phyloP scores from a whole-genome alignment of 345 rosid genomes.

The Arabis hirsuta region DNA sequence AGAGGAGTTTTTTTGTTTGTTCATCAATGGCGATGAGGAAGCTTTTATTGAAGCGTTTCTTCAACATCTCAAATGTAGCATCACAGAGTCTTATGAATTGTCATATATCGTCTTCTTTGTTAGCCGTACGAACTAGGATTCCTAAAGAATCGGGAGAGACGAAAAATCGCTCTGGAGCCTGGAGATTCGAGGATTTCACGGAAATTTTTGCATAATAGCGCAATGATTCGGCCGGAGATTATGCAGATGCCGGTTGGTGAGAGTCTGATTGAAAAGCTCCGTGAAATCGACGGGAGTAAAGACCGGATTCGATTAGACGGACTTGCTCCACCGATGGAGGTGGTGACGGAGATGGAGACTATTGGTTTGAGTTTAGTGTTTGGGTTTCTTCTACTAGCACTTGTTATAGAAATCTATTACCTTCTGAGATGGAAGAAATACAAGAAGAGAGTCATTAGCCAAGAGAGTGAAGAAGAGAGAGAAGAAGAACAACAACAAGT shows the following conservation, averaged over 20 bases:
- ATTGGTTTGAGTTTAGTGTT: constrained; percentile 71
- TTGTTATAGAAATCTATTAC: constrained; percentile 73
- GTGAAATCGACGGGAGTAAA: constrained; percentile 53
- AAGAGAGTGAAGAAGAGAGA: constrained; percentile 52
- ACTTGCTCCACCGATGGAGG: constrained; percentile 35
- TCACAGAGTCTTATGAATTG: constrained; percentile 45
- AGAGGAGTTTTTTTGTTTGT: not conserved
- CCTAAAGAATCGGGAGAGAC: constrained; percentile 36
- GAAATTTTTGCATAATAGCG: constrained; percentile 57
- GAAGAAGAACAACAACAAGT: constrained; percentile 37
- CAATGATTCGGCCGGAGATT: constrained; percentile 43
- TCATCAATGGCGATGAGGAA: constrained; percentile 74
- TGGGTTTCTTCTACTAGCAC: constrained; percentile 72
- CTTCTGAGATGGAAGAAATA: constrained; percentile 85
- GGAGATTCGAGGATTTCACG: constrained; percentile 64
- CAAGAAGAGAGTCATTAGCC: constrained; percentile 51
- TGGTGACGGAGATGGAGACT: constrained; percentile 54
- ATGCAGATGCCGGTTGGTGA: constrained; percentile 51
- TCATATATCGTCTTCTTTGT: constrained; percentile 45
- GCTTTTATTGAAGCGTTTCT: constrained; percentile 67
- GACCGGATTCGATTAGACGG: constrained; percentile 70
- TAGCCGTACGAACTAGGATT: constrained; percentile 45
- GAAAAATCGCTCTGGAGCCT: constrained; percentile 63
- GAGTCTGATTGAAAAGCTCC: constrained; percentile 60
- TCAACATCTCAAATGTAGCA: constrained; percentile 55